Conservation (phyloP, 2,329 filamentous ascomycete species). For the Cladophialophora yegresii region DNA sequence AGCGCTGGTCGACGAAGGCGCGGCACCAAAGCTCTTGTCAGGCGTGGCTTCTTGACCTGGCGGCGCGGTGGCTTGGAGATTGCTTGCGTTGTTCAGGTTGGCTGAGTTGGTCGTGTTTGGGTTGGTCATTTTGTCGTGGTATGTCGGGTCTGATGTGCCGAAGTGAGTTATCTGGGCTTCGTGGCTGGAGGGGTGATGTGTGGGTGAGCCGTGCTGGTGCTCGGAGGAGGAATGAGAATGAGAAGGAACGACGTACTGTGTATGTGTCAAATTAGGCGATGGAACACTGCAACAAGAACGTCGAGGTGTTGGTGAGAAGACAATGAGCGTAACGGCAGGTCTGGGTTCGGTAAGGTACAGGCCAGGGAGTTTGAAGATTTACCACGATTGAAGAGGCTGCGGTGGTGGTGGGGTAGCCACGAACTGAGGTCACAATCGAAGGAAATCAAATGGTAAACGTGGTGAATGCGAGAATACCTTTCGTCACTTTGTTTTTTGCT, state of each 20-base stretch:
- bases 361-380: background rate
- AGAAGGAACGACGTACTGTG: background rate
- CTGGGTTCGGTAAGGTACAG: background rate
- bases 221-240: background rate
- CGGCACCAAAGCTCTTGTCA: background rate
- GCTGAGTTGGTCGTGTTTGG: background rate
- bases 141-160: background rate
- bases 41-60: background rate
- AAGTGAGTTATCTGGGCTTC: background rate
- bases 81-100: background rate
- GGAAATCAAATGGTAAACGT: background rate
- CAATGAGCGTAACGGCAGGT: background rate
- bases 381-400: background rate
- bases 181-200: background rate
- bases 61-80: background rate
- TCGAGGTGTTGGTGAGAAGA: background rate
- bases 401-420: too few species aligned
- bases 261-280: background rate
- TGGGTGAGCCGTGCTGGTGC: background rate
- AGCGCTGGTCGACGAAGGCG: background rate
- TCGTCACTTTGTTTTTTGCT: background rate
- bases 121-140: constrained; percentile 1
- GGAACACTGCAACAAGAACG: background rate
- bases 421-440: background rate
- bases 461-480: background rate